phyloP scores from a whole-genome alignment of 768 basidiomycete species.

The Multifurca ochricompacta region DNA sequence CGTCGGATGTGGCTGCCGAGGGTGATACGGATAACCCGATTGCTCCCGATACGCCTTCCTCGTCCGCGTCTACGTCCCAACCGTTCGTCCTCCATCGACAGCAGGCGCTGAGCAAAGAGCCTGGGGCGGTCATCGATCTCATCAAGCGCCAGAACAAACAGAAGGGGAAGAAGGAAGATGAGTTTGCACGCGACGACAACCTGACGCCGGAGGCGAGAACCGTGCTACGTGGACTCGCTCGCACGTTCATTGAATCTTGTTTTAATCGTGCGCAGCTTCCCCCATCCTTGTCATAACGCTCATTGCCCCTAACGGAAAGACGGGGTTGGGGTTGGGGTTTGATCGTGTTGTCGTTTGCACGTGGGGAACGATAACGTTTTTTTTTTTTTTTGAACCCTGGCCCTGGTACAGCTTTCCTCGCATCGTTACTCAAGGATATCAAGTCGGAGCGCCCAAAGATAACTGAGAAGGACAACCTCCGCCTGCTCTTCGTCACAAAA shows the following conservation, averaged over 20 bases:
- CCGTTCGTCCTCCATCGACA: slow-evolving; percentile 80
- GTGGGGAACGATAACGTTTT: too few relatives aligned
- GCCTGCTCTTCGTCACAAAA: slow-evolving; percentile 77
- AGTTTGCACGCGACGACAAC: slow-evolving; percentile 59
- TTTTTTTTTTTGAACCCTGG: too few relatives aligned
- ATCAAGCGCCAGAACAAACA: slow-evolving; percentile 42
- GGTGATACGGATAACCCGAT: slow-evolving; percentile 24
- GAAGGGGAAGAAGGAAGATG: slow-evolving; percentile 57
- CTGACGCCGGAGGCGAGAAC: slow-evolving; percentile 56
- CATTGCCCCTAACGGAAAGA: background rate
- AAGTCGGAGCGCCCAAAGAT: slow-evolving; percentile 86
- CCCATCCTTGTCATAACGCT: slow-evolving; percentile 2
- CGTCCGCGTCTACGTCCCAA: slow-evolving; percentile 36
- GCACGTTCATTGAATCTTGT: slow-evolving; percentile 68
- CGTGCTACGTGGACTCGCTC: slow-evolving; percentile 61
- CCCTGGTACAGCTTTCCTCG: slow-evolving; percentile 86
- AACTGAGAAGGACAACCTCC: slow-evolving; percentile 89
- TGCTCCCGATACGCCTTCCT: slow-evolving; percentile 20
- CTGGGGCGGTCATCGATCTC: slow-evolving; percentile 65
- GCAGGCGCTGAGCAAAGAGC: slow-evolving; percentile 62
- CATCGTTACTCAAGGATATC: slow-evolving; percentile 84
- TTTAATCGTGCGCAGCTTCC: slow-evolving; percentile 70
- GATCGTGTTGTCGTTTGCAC: too few relatives aligned
- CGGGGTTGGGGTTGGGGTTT: too few relatives aligned
- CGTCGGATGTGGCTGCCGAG: slow-evolving; percentile 20